Evolutionary conservation across 768 basidiomycete species (phyloP).

Genomic region (Termitomyces sp.): DNA sequence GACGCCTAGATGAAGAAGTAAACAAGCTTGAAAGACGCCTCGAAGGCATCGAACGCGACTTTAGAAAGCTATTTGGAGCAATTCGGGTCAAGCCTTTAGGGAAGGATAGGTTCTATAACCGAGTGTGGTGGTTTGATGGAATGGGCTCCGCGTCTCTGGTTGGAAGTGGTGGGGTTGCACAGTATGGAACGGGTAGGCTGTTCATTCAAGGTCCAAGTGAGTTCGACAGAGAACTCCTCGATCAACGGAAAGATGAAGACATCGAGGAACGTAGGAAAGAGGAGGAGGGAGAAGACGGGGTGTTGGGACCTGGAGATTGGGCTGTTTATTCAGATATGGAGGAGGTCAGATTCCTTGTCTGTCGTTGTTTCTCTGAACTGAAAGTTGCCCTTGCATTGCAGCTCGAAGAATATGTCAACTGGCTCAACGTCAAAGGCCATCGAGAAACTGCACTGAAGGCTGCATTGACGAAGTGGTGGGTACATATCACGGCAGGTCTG

Average conservation of each 20-base stretch:
- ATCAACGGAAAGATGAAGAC: conserved; percentile 51
- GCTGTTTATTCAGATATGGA: conserved; percentile 84
- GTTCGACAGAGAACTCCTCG: conserved; percentile 69
- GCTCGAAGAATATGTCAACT: conserved; percentile 79
- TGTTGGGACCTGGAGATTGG: conserved; percentile 79
- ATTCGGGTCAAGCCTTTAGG: conserved; percentile 87
- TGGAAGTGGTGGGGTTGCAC: conserved; percentile 69
- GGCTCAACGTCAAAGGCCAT: conserved; percentile 90
- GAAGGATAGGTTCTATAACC: conserved; percentile 89
- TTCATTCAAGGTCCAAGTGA: conserved; percentile 92
- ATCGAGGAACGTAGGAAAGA: conserved; percentile 57
- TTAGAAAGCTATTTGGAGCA: conserved; percentile 81
- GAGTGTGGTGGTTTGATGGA: conserved; percentile 99
- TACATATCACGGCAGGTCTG: conserved; percentile 75
- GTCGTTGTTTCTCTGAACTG: conserved; percentile 1
- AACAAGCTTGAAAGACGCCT: conserved; percentile 76
- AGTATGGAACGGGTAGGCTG: conserved; percentile 85
- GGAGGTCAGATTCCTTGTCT: conserved; percentile 47
- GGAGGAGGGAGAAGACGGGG: conserved; percentile 77
- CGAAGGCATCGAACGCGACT: conserved; percentile 89
- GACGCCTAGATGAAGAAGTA: conserved; percentile 83
- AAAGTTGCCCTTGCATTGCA: conserved; percentile 35
- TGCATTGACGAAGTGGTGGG: conserved; percentile 76
- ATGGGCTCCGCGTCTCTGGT: conserved; percentile 80
- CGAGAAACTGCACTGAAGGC: conserved; percentile 81